Conservation (phyloP, 257 asterid genomes). For the Eucommia ulmoides region DNA sequence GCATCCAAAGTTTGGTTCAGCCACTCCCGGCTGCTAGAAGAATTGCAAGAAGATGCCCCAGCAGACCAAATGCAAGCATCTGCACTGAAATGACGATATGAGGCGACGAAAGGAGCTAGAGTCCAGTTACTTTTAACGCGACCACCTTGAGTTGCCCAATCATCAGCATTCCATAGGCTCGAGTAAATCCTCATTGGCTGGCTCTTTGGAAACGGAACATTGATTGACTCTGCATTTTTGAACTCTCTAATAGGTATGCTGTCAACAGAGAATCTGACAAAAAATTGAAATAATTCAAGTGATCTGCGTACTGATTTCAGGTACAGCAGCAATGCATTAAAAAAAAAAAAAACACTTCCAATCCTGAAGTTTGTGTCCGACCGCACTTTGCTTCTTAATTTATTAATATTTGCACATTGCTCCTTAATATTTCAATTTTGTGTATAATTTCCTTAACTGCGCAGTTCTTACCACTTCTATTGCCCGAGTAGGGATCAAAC, state of each 20-base stretch:
- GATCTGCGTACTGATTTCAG: neutral
- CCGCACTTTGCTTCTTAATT: too few species aligned
- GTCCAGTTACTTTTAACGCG: slow-evolving; percentile 67
- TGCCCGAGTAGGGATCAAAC: too few species aligned
- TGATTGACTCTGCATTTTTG: slow-evolving; percentile 37
- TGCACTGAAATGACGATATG: slow-evolving; percentile 38
- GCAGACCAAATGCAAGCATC: slow-evolving; percentile 59
- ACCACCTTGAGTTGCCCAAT: too few species aligned
- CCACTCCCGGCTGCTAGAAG: slow-evolving; percentile 10
- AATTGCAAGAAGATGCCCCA: slow-evolving; percentile 12
- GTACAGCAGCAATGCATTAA: neutral
- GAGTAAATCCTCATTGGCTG: slow-evolving; percentile 77
- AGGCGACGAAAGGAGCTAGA: slow-evolving; percentile 58
- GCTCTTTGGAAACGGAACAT: slow-evolving; percentile 42
- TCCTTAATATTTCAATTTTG: too few species aligned
- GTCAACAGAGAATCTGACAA: slow-evolving; percentile 49
- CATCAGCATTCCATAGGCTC: slow-evolving; percentile 76
- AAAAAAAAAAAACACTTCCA: slow-evolving; percentile 26
- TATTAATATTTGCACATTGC: too few species aligned
- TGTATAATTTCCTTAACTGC: too few species aligned
- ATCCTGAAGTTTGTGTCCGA: slow-evolving; percentile 54
- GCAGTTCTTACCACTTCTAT: too few species aligned
- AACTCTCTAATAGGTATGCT: slow-evolving; percentile 52
- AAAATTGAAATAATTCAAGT: neutral
- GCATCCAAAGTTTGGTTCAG: slow-evolving; percentile 10